Evolutionary conservation across 208 protist genomes (phyloP).

Genomic region (Vickermania ingenoplastis): DNA sequence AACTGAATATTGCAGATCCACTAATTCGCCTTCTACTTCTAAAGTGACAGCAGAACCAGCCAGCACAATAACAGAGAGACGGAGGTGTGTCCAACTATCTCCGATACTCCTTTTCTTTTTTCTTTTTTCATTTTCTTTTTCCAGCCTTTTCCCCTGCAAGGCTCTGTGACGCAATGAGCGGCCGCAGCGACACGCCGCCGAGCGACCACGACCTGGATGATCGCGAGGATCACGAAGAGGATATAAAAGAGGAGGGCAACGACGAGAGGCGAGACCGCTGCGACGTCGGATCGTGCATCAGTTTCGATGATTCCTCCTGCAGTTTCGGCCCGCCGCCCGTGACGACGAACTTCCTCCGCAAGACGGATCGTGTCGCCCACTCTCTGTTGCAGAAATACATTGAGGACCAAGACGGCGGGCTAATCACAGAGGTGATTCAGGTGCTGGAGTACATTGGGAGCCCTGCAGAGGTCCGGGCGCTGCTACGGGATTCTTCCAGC

Average conservation of each 20-base stretch:
- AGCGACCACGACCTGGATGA: background rate
- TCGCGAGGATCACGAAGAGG: background rate
- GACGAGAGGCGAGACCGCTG: background rate
- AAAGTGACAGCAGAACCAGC: too few relatives aligned
- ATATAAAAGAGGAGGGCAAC: background rate
- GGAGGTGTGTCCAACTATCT: too few relatives aligned
- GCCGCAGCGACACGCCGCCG: background rate
- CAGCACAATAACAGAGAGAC: too few relatives aligned
- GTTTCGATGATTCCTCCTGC: background rate
- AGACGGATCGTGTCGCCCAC: background rate
- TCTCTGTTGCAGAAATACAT: background rate
- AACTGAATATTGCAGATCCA: too few relatives aligned
- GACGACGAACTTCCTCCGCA: background rate
- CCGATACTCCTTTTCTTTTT: too few relatives aligned
- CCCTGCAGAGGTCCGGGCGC: background rate
- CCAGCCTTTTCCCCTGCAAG: too few relatives aligned
- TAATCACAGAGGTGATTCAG: background rate
- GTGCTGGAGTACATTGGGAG: background rate
- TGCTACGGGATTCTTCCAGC: background rate
- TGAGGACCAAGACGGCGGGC: background rate
- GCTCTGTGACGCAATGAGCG: background rate
- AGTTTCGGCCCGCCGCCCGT: background rate
- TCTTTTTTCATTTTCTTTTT: too few relatives aligned
- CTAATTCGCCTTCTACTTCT: too few relatives aligned
- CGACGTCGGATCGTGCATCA: background rate